phyloP scores from a whole-genome alignment of 345 rosid species.

The Rhodamnia rubescens region DNA sequence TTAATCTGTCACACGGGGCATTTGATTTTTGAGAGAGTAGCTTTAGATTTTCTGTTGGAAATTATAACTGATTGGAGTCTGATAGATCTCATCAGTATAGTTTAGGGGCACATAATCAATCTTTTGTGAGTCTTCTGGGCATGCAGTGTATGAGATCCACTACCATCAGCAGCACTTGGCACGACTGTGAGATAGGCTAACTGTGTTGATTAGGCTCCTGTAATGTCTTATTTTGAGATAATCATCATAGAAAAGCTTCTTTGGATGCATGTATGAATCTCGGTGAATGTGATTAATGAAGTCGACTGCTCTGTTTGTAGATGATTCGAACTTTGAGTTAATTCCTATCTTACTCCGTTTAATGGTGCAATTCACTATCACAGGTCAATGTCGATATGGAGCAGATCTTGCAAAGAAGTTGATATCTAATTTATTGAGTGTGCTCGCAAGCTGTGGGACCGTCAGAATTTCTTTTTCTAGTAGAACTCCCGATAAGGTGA shows the following conservation, averaged over 20 bases:
- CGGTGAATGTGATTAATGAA: background rate
- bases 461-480: constrained; percentile 73
- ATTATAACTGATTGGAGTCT: background rate
- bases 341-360: background rate
- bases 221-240: background rate
- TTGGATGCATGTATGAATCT: background rate
- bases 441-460: constrained; percentile 68
- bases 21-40: background rate
- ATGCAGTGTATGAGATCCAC: background rate
- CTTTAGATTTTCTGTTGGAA: background rate
- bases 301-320: background rate
- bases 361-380: background rate
- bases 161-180: background rate
- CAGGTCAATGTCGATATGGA: constrained; percentile 84
- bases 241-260: background rate
- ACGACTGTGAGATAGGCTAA: background rate
- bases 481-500: constrained; percentile 84
- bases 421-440: constrained; percentile 41
- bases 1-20: background rate
- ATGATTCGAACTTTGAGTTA: background rate
- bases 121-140: background rate
- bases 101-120: background rate
- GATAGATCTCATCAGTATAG: background rate
- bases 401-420: constrained; percentile 76
- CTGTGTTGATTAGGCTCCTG: background rate